Base-by-base conservation (phyloP, 495 filamentous ascomycete genomes). In the Penicillium egyptiacum region DNA sequence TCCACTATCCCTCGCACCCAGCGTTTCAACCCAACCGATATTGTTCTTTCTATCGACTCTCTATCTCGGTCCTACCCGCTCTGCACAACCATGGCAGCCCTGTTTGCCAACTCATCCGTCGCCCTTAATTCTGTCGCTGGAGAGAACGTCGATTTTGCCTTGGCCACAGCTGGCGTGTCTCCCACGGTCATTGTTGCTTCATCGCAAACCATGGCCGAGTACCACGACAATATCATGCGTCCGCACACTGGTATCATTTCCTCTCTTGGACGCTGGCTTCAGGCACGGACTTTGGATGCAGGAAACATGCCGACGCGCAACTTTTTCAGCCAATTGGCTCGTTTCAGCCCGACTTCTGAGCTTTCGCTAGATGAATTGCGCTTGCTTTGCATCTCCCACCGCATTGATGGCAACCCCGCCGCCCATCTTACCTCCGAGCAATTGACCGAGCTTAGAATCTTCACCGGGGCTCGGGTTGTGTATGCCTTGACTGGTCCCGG, bases 81-180 rank as follows among this genome's bases (percentile, higher is more conserved):
- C 16, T 82, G 86, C 45, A 81, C 92, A 48, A 90, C 91, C 16
- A 80, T 98, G 57, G 86, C 86, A 22, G 92, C 93, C 0, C 82
- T 99, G 5, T 92, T 81, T 70, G 88, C 84, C 22, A 91, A 93
- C 64, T 82, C 90, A 35, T 91, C 91, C 0, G 78, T 98, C 19
- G 94, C 92, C 25, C 82, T 99, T 58, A 97, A 90, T 66, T 91
- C 91, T 2, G 91, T 94, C 20, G 88, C 90, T 31, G 84, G 88
- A 8, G 77, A 80, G 23, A 80, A 80, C 30, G 80, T 86, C 3
- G 85, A 94, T 68, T 80, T 96, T 30, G 76, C 78, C 35, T 65
- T 89, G 28, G 90, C 91, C 12, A 87, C 89, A 11, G 78, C 83
- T 48, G 82, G 82, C 25, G 79, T 96, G 23, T 81, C 86, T 9